Conservation (phyloP, 2,329 filamentous ascomycete genomes). For the Clathrospora elynae region DNA sequence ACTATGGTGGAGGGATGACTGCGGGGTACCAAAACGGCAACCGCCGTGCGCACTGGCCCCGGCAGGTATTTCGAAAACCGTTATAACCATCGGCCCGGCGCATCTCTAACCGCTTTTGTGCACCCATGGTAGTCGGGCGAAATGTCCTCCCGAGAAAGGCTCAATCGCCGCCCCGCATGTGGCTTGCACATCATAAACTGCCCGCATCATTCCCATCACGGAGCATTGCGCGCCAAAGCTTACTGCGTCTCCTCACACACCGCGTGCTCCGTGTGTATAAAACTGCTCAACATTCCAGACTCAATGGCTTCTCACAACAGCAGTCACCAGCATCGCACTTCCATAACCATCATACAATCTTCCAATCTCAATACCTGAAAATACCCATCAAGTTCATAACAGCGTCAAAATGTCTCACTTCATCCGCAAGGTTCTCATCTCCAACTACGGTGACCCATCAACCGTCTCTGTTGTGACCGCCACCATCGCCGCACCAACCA, state of each 20-base stretch:
- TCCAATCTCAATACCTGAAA: not conserved
- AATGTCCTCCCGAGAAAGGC: too few species aligned
- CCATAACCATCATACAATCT: not conserved
- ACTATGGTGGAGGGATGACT: too few species aligned
- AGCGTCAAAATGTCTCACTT: conserved; percentile 27
- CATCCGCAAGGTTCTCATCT: conserved; percentile 55
- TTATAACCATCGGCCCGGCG: too few species aligned
- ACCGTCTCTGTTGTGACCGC: conserved; percentile 46
- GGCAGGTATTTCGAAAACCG: too few species aligned
- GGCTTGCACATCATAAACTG: conserved; percentile 5
- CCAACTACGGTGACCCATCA: conserved; percentile 51
- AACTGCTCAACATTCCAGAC: not conserved
- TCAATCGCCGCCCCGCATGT: too few species aligned
- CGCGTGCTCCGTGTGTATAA: not conserved
- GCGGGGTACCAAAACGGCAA: too few species aligned
- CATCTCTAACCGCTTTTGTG: too few species aligned
- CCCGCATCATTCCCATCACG: not conserved
- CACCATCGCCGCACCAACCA: conserved; percentile 48
- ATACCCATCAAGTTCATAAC: not conserved
- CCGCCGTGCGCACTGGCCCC: too few species aligned
- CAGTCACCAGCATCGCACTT: not conserved
- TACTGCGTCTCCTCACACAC: not conserved
- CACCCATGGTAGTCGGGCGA: too few species aligned
- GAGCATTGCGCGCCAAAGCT: too few species aligned
- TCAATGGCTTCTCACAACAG: not conserved